Percentiles rank a stretch among this genome's conserved stretches.
Evolutionary conservation across 2,329 filamentous ascomycete genomes (phyloP).

Genomic region (Bipolaris victoriae): DNA sequence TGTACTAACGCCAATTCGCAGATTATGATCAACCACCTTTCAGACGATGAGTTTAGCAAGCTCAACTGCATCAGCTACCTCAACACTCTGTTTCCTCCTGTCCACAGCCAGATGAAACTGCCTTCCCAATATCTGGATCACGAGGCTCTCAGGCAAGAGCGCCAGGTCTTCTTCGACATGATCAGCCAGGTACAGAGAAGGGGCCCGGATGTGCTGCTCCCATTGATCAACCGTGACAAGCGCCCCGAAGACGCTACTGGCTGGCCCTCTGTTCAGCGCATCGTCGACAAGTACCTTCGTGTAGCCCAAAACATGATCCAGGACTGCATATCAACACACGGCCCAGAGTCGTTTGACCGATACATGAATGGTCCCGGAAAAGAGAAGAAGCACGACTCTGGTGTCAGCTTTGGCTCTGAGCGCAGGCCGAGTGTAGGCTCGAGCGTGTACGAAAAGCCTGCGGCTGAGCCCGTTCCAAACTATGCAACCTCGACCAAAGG

Average conservation of each 20-base stretch:
- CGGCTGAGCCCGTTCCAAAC: conserved; percentile 25
- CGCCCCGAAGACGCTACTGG: conserved; percentile 59
- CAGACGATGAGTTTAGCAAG: conserved; percentile 67
- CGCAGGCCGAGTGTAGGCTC: conserved; percentile 39
- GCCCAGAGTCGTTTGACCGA: conserved; percentile 43
- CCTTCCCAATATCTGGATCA: conserved; percentile 61
- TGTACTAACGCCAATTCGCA: conserved; percentile 34
- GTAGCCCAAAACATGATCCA: conserved; percentile 66
- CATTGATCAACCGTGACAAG: conserved; percentile 61
- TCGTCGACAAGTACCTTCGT: conserved; percentile 64
- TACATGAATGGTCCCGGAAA: conserved; percentile 48
- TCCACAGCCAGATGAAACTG: conserved; percentile 43
- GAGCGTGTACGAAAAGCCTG: conserved; percentile 34
- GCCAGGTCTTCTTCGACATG: conserved; percentile 68
- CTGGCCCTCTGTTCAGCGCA: conserved; percentile 58
- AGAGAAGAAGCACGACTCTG: conserved; percentile 67
- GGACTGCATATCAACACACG: conserved; percentile 60
- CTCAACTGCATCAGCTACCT: conserved; percentile 71
- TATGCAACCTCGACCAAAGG: conserved; percentile 35
- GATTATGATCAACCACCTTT: conserved; percentile 70
- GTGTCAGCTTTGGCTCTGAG: conserved; percentile 62
- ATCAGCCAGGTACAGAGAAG: conserved; percentile 64
- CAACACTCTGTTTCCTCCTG: conserved; percentile 69
- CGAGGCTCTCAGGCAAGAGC: conserved; percentile 61
- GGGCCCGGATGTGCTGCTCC: conserved; percentile 60